These are phyloP conservation scores for Paraphysoderma sedebokerense DNA, from an alignment of 371 early-diverging fungal species.

Conservation along the genomic window DNA sequence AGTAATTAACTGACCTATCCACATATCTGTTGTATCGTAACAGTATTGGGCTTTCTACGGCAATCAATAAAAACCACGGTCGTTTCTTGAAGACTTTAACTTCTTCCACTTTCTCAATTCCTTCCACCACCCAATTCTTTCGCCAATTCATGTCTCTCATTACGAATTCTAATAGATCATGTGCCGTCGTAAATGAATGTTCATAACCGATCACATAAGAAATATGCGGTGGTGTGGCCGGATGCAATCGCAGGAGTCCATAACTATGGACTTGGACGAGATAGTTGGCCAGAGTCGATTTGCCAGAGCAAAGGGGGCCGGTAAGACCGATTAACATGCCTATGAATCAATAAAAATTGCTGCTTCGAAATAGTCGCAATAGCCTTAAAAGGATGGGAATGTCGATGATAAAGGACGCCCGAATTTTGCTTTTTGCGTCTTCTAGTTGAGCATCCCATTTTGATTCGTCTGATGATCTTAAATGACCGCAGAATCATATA, in stretches of 20 bases:
- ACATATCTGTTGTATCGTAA: conserved; percentile 42
- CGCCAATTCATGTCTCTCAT: conserved; percentile 31
- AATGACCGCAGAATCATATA: no score
- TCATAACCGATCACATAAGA: conserved; percentile 6
- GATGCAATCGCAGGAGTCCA: background rate
- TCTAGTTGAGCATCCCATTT: no score
- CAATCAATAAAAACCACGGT: conserved; percentile 70
- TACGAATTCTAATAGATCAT: background rate
- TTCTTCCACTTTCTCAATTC: conserved; percentile 21
- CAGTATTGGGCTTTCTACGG: conserved; percentile 59
- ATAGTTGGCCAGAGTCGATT: conserved; percentile 12
- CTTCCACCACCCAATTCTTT: conserved; percentile 48
- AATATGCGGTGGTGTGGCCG: background rate
- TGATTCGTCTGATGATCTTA: no score
- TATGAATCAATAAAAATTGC: no score
- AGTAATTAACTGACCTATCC: conserved; percentile 9
- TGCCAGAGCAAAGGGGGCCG: conserved; percentile 20
- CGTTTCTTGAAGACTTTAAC: conserved; percentile 38
- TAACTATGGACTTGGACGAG: conserved; percentile 13
- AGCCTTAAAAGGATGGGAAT: no score
- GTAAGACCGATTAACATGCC: conserved; percentile 17
- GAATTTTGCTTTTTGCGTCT: no score
- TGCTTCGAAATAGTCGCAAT: no score
- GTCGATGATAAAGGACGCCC: no score
- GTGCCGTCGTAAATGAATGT: background rate